Conservation (phyloP, 495 filamentous ascomycete species). For the Parachaetomium inaequale region DNA sequence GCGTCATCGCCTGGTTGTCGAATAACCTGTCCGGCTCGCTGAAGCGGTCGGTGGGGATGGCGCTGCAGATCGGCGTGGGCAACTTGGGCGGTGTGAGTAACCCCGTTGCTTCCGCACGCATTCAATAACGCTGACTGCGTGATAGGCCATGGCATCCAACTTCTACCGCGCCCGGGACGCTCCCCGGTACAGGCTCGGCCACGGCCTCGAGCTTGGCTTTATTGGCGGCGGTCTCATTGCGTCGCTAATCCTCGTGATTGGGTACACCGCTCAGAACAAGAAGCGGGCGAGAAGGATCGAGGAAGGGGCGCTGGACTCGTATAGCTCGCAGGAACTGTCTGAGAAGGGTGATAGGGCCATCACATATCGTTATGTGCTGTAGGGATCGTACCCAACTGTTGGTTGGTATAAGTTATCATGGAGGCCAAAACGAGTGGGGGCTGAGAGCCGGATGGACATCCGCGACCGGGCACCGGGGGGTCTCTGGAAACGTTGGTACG, state of each 20-base stretch:
- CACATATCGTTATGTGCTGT: slow-evolving; percentile 60
- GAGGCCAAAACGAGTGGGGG: background rate
- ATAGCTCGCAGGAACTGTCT: slow-evolving; percentile 53
- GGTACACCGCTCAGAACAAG: slow-evolving; percentile 60
- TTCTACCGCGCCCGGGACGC: slow-evolving; percentile 66
- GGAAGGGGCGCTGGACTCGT: slow-evolving; percentile 43
- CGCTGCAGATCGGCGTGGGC: slow-evolving; percentile 69
- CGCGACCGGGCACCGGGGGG: no score
- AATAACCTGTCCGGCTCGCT: slow-evolving; percentile 70
- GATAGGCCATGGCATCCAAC: slow-evolving; percentile 64
- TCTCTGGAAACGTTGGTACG: background rate
- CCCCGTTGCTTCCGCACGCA: background rate
- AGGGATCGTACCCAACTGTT: background rate
- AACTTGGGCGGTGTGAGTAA: slow-evolving; percentile 59
- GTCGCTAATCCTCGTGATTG: slow-evolving; percentile 48
- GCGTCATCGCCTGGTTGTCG: slow-evolving; percentile 65
- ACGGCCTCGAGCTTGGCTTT: slow-evolving; percentile 66
- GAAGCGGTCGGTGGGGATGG: slow-evolving; percentile 71
- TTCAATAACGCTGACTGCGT: slow-evolving; percentile 22
- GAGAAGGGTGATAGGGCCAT: slow-evolving; percentile 60
- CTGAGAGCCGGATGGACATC: background rate
- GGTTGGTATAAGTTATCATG: background rate
- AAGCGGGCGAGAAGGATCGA: slow-evolving; percentile 47
- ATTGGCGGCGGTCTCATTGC: slow-evolving; percentile 60
- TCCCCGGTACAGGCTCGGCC: slow-evolving; percentile 64